phyloP scores from a whole-genome alignment of 2,329 filamentous ascomycete genomes.

The Pezicula carpinea region DNA sequence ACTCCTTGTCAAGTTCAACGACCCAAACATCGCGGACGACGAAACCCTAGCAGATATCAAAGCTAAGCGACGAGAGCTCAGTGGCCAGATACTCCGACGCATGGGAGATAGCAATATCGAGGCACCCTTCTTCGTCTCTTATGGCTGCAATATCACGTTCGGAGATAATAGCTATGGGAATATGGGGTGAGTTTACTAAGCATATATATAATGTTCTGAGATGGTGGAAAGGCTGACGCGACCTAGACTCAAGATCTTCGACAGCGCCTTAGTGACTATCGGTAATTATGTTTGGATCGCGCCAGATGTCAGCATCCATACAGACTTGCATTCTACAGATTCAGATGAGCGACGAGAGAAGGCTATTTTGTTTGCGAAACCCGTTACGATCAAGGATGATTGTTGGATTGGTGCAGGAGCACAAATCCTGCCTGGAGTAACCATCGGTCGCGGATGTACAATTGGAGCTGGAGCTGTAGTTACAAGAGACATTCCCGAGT shows the following conservation, averaged over 20 bases:
- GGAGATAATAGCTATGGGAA: slow-evolving; percentile 18
- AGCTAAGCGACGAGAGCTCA: slow-evolving; percentile 10
- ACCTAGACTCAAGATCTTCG: slow-evolving; percentile 18
- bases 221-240: background rate
- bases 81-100: slow-evolving; percentile 11
- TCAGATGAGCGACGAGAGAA: slow-evolving; percentile 45
- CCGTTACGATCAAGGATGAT: slow-evolving; percentile 46
- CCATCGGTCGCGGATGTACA: slow-evolving; percentile 46
- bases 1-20: slow-evolving; percentile 15
- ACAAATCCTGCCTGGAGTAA: slow-evolving; percentile 47
- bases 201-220: background rate
- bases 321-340: slow-evolving; percentile 68
- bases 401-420: slow-evolving; percentile 51
- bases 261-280: slow-evolving; percentile 42
- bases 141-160: slow-evolving; percentile 20
- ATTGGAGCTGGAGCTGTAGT: slow-evolving; percentile 49
- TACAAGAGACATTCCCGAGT: slow-evolving; percentile 23
- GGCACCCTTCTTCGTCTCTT: slow-evolving; percentile 16
- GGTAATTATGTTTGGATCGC: slow-evolving; percentile 44
- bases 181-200: slow-evolving; percentile 11
- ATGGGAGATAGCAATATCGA: slow-evolving; percentile 18
- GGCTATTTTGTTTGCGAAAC: slow-evolving; percentile 46
- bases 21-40: slow-evolving; percentile 11
- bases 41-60: slow-evolving; percentile 15
- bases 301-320: slow-evolving; percentile 66